A percentile compares a stretch with the other conserved stretches of the same genome.
Evolutionary conservation across 345 rosid species (phyloP).

Genomic region (Reutealis trisperma): DNA sequence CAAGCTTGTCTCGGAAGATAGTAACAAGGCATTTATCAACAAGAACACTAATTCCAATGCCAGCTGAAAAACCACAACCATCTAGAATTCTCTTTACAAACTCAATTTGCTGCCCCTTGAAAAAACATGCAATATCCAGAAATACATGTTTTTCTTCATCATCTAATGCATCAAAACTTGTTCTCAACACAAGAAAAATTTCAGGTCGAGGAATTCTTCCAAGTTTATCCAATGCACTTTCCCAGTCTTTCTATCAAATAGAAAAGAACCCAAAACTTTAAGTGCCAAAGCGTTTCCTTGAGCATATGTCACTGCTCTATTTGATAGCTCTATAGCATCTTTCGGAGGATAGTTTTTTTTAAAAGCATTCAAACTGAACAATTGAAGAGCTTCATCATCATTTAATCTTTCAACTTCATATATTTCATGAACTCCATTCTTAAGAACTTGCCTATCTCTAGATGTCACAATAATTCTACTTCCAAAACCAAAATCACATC

Average conservation of each 20-base stretch:
- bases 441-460: too few species aligned
- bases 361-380: not conserved
- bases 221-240: too few species aligned
- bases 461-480: too few species aligned
- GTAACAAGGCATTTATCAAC: not conserved
- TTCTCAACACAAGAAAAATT: not conserved
- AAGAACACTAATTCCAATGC: too few species aligned
- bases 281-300: not conserved
- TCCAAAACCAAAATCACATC: too few species aligned
- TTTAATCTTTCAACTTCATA: too few species aligned
- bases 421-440: too few species aligned
- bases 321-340: not conserved
- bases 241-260: too few species aligned
- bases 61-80: too few species aligned
- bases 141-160: not conserved
- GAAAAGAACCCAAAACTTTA: not conserved
- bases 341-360: not conserved
- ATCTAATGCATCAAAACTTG: not conserved
- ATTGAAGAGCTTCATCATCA: too few species aligned
- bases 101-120: not conserved
- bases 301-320: not conserved
- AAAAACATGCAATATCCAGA: conserved; percentile 2
- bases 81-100: not conserved
- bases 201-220: too few species aligned
- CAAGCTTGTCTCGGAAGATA: not conserved